phyloP scores from a whole-genome alignment of 2,329 filamentous ascomycete species.

The Pseudofabraea citricarpa region DNA sequence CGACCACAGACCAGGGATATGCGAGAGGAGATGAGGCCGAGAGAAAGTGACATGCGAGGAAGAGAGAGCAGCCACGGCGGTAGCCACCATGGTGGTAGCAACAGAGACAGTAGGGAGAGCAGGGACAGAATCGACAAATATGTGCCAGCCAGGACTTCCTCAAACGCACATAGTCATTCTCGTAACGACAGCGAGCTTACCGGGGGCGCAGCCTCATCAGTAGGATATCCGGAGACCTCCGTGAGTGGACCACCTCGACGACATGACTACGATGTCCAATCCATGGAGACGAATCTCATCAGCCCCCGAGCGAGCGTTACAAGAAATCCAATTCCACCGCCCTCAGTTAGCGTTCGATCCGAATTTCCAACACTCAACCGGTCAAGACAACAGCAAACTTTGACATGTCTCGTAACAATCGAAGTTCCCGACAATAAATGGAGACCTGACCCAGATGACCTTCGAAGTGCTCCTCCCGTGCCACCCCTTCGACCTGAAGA shows the following conservation, averaged over 20 bases:
- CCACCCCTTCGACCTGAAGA: slow-evolving; percentile 45
- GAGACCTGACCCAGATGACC: slow-evolving; percentile 78
- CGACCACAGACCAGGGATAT: slow-evolving; percentile 26
- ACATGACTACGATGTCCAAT: slow-evolving; percentile 93
- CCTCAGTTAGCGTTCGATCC: slow-evolving; percentile 89
- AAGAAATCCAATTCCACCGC: slow-evolving; percentile 84
- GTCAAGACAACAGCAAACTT: slow-evolving; percentile 87
- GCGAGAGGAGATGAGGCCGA: slow-evolving; percentile 30
- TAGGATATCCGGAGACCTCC: slow-evolving; percentile 73
- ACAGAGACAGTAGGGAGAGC: slow-evolving; percentile 34
- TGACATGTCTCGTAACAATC: slow-evolving; percentile 90
- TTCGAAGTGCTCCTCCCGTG: slow-evolving; percentile 49
- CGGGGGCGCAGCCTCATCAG: slow-evolving; percentile 65
- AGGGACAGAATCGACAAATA: slow-evolving; percentile 44
- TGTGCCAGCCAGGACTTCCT: slow-evolving; percentile 12
- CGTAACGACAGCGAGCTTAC: slow-evolving; percentile 78
- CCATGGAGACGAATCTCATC: slow-evolving; percentile 82
- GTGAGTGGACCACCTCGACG: slow-evolving; percentile 65
- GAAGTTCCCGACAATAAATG: slow-evolving; percentile 92
- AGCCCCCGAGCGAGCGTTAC: slow-evolving; percentile 64
- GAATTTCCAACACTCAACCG: slow-evolving; percentile 93
- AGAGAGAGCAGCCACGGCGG: slow-evolving; percentile 21
- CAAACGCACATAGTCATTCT: slow-evolving; percentile 42
- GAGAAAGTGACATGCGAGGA: too few species aligned
- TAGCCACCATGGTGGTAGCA: slow-evolving; percentile 26